Evolutionary conservation across 805 yeast genomes (phyloP).

Genomic region (Cyberlindnera maritima): DNA sequence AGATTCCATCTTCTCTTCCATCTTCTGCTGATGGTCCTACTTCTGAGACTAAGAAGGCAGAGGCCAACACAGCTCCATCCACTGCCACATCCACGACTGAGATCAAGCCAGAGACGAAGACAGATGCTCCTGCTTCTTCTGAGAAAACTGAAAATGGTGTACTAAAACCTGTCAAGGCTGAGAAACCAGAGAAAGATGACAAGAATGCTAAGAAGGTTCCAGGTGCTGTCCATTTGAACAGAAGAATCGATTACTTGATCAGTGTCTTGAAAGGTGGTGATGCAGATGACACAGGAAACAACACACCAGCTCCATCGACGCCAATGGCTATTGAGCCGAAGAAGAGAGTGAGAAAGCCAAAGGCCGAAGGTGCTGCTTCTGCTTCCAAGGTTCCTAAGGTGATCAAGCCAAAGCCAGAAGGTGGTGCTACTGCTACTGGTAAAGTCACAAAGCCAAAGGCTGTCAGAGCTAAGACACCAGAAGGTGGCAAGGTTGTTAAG

Average conservation of each 20-base stretch:
- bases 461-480: slow-evolving; percentile 22
- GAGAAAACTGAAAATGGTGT: background rate
- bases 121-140: slow-evolving; percentile 2
- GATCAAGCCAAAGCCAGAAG: background rate
- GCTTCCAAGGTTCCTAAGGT: slow-evolving; percentile 14
- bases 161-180: background rate
- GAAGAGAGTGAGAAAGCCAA: slow-evolving; percentile 29
- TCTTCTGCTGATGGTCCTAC: slow-evolving; percentile 2
- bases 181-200: slow-evolving; percentile 22
- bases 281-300: slow-evolving; percentile 26
- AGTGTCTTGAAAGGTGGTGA: slow-evolving; percentile 63
- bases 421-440: slow-evolving; percentile 13
- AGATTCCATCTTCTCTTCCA: background rate
- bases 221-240: slow-evolving; percentile 85
- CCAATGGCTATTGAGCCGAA: slow-evolving; percentile 25
- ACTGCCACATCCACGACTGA: no score
- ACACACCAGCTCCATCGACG: slow-evolving; percentile 31
- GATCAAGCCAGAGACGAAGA: background rate
- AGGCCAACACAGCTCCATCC: background rate
- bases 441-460: slow-evolving; percentile 13
- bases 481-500: slow-evolving; percentile 25
- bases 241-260: slow-evolving; percentile 87
- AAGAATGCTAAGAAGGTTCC: slow-evolving; percentile 64
- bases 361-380: slow-evolving; percentile 22
- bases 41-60: slow-evolving; percentile 7